Conservation (phyloP, 1,139 yeast genomes). For the Debaryomycetaceae sp. region DNA sequence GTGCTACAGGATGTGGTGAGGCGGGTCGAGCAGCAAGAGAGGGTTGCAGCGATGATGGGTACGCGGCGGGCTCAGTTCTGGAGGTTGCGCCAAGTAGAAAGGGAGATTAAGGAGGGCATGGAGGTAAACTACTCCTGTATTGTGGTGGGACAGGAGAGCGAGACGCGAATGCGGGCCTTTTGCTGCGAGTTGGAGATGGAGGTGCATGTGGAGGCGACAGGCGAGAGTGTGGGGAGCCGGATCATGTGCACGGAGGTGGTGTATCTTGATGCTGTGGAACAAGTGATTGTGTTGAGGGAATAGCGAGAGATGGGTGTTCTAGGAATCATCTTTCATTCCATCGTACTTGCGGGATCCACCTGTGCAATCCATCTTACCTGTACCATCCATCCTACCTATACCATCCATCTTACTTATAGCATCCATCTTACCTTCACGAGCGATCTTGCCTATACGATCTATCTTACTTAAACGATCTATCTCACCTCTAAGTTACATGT, state of each 20-base stretch:
- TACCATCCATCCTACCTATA: too few species aligned
- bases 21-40: conserved; percentile 9
- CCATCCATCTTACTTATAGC: too few species aligned
- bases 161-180: conserved; percentile 16
- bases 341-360: too few species aligned
- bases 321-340: too few species aligned
- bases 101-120: background rate
- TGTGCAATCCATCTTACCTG: too few species aligned
- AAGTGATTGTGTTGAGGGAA: conserved; percentile 25
- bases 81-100: conserved; percentile 8
- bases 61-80: conserved; percentile 11
- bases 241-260: conserved; percentile 29
- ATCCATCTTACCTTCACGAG: too few species aligned
- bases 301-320: too few species aligned
- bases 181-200: conserved; percentile 37
- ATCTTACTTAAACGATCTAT: too few species aligned
- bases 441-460: too few species aligned
- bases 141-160: conserved; percentile 15
- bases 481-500: too few species aligned
- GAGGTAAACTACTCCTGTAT: conserved; percentile 10
- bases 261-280: conserved; percentile 23
- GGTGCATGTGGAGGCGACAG: conserved; percentile 23
- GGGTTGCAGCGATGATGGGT: conserved; percentile 9
- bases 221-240: conserved; percentile 28
- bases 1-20: conserved; percentile 9